Base-by-base conservation (phyloP, 2,329 filamentous ascomycete genomes). In the Cladosporium austrohemisphaericum region DNA sequence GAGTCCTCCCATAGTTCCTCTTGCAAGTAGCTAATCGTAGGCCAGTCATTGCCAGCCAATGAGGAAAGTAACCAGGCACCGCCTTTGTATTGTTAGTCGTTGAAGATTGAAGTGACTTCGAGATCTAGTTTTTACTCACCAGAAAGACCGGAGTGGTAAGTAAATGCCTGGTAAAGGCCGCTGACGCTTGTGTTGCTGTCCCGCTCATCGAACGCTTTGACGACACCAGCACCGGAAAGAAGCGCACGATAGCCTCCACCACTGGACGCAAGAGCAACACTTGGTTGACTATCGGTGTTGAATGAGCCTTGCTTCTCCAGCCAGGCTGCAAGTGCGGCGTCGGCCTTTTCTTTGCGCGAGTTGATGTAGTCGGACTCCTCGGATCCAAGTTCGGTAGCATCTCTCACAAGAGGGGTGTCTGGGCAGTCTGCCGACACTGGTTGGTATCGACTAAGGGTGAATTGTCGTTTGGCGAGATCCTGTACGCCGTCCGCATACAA, bases 21-120 rank as follows among this genome's bases (percentile, higher is more conserved):
- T 22, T 63, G 58, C 5, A 76, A 58, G 23, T 61, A 63, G 3
- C 65, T 67, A 41, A 76, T 64, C 2, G 71, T 75, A 2, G 71
- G 70, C 58, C 69, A 74, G 52, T 75, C 71, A 58, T 74, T 75
- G 6, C 70, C 72, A 9, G 68, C 65, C 14, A 75, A 47, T 2
- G 72, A 73, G 3, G 68, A 68, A 1, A 75, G 55, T n/a, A 76
- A 61, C 74, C 73, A 76, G 2, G 61, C 57, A 31, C 74, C 73
- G 20, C 72, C 71, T 37, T 66, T 68, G 8, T 4, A 71, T 57
- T 9, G 41, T 45, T 13, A 35, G 26, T 14, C 11, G 11, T 14
- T 29, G n/a, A n/a, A 14, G 29, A 5, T 18, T 23, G 28, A 4
- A 16, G 7, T 5, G 16, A 3, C n/a, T n/a, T n/a, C n/a, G n/a